Evolutionary conservation across 106 monocot genomes (phyloP), one percentile per base, ranked within the genome.

Genomic region (Allium sativum): DNA sequence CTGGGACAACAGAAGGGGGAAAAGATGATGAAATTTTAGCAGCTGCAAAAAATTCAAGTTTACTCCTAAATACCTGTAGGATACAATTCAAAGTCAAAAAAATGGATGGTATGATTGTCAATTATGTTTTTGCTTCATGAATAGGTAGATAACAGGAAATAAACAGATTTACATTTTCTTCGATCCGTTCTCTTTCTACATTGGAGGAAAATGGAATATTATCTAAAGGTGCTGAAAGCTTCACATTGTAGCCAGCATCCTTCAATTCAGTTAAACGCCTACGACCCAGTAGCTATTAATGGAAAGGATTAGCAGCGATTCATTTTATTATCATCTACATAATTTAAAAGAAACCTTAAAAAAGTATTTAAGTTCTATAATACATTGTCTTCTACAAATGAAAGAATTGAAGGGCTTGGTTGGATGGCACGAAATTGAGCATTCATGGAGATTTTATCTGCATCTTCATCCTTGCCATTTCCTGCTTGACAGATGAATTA

Each of bases 331-430:
- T 31, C 0, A 31, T 31, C 2, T 31, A 31, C 5, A 31, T 2
- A 31, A 2, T 31, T 31, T 31, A 3, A 31, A 31, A 31, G 31
- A 31, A 31, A 22, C 22, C 22, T 22, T 22, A 22, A 31, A 31
- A 5, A 31, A 31, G 5, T 31, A 31, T 31, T 31, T 31, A 31
- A 31, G 2, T 31, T 19, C 55, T 48, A 7, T 43, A 7, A 18
- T 87, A 99, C 92, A 81, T 99, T 92, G 48, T 99, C 85, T 85
- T 99, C 98, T 21, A 99, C 88, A 63, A 88, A 92, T 52, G 98
- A 85, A 65, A 99, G 84, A 61, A 92, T 92, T 21, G 83, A 78
- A n/a, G 80, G 65, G 57, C 78, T 85, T 56, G 98, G 98, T 63
- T 78, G 82, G 85, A 99, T 99, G 21, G 92, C 73, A 68, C 98